Base-by-base conservation (phyloP, 2,329 filamentous ascomycete species). In the Lomentospora prolificans region DNA sequence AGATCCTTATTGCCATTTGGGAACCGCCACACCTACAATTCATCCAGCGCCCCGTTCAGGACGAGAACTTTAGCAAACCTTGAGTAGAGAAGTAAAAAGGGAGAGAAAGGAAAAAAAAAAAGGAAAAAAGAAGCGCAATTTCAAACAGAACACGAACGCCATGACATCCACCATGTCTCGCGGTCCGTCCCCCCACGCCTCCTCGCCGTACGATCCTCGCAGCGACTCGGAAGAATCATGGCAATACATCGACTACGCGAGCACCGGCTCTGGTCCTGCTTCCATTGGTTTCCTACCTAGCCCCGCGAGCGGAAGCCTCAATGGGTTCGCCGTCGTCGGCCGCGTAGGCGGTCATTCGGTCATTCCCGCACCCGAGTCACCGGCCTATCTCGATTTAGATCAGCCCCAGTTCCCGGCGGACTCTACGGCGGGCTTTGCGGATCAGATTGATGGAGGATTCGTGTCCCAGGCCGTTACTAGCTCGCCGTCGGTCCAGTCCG, bases 291-390 rank as follows among this genome's bases (percentile, higher is more conserved):
- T 79, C 58, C 66, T 76, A 17, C 71, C 74, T 25, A 79, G 78
- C 59, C 78, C 79, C 4, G 72, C 72, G 9, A 77, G 72, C 60
- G 71, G 73, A 12, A 80, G 78, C 58, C 64, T 81, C 60, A 72
- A 71, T 36, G 77, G 78, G 22, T 81, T 74, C 65, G 71, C 70
- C 10, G 65, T 80, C 46, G 65, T 80, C 50, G 70, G 72, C 28
- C 70, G 72, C 59, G 61, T 64, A 14, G 65, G 63, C 25, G 64
- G 19, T 48, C 44, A 48, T 2, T n/a, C 22, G 6, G 44, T 48
- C 7, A 19, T 48, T 10, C 2, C 61, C 33, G 53, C 10, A 55
- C 65, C 65, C 44, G 62, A 62, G 27, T 66, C 63, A 41, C 61
- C 73, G 39, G 78, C 76, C 22, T 76, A 75, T 2, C 61, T 75